Base-by-base conservation (phyloP, 164 flowering plant species). In the Stephania yunnanensis region DNA sequence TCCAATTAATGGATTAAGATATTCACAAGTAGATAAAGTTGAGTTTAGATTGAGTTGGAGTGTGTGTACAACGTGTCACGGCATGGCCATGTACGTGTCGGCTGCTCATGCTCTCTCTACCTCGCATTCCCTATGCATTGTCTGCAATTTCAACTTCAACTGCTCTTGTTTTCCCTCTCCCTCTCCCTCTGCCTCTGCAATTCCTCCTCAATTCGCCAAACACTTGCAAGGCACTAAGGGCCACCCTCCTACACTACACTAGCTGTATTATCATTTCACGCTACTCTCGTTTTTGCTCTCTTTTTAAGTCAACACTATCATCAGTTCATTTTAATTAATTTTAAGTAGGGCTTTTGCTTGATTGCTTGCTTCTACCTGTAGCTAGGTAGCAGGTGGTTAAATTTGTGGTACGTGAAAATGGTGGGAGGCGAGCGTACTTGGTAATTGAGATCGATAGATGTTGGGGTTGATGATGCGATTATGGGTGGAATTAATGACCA, bases 391-490 rank as follows among this genome's bases (percentile, higher is more conserved):
- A 25, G 25, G 25, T 25, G 25, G 25, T 25, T 25, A 25, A 25
- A 25, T 25, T 25, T 25, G 25, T 25, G 0, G 25, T 25, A 25
- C 25, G 25, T 25, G 25, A 25, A 25, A 25, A 25, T 25, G 25
- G 64, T 58, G 64, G 22, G 7, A 58, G 4, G n/a, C 64, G 6
- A n/a, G 25, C 48, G 20, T 64, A 66, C 55, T 68, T 25, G 25
- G 25, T 25, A 36, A 22, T 53, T 44, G 65, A 13, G 65, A 55
- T 25, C 25, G 25, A 25, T 25, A 0, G 25, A 31, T 61, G 70
- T 66, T 73, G 44, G 77, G 53, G 17, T 1, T 42, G 70, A 75
- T 81, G 68, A 77, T 81, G 79, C 77, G 75, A 52, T 75, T 78
- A 69, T 71, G 75, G 36, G 7, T 70, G 20, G 82, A 81, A 61